Evolutionary conservation across 495 filamentous ascomycete genomes (phyloP).

Genomic region (Coniosporium apollinis): DNA sequence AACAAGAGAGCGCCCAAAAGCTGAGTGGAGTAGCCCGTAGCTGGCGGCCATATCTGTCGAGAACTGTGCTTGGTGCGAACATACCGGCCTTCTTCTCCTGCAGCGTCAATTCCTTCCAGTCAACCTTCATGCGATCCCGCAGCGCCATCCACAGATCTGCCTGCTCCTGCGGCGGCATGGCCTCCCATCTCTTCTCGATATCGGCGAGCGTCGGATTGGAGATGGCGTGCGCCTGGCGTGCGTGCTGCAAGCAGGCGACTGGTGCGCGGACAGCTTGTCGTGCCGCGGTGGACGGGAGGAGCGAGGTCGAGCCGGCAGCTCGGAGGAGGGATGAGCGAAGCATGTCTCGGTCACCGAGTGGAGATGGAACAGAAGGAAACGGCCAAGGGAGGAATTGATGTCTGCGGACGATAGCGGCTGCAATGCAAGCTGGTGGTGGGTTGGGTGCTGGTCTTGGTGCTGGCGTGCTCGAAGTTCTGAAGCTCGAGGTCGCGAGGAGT

Average conservation of each 20-base stretch:
- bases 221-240: constrained; percentile 71
- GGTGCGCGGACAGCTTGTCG: constrained; percentile 9
- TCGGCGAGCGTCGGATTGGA: constrained; percentile 92
- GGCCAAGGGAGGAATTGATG: too few species aligned
- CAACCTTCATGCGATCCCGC: constrained; percentile 92
- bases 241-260: constrained; percentile 27
- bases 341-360: constrained; percentile 2
- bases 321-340: constrained; percentile 9
- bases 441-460: too few species aligned
- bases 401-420: too few species aligned
- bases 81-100: constrained; percentile 98
- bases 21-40: too few species aligned
- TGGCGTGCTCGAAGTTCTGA: too few species aligned
- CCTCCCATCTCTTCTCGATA: constrained; percentile 99
- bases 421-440: too few species aligned
- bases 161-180: constrained; percentile 93
- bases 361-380: too few species aligned
- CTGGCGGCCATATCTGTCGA: too few species aligned
- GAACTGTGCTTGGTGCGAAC: too few species aligned
- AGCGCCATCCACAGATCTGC: constrained; percentile 97
- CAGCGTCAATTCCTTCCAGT: constrained; percentile 85
- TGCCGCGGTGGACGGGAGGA: constrained; percentile 15
- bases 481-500: too few species aligned
- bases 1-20: too few species aligned
- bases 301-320: constrained; percentile 14